Base-by-base conservation (phyloP, 345 rosid species). In the Cardamine resedifolia region DNA sequence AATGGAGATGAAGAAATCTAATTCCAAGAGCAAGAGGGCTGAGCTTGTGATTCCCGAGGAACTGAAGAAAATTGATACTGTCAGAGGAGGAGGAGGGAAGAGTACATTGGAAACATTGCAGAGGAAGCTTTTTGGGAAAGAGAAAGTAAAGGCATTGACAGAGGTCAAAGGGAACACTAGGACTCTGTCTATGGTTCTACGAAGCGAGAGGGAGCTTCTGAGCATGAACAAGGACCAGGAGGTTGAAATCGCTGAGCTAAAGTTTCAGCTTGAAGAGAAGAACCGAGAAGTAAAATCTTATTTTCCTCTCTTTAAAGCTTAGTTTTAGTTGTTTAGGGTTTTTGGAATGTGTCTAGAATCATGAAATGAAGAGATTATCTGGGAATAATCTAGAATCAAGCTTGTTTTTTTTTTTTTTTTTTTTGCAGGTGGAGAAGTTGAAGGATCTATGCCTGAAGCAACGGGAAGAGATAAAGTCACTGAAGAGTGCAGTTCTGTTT, bases 121-220 rank as follows among this genome's bases (percentile, higher is more conserved):
- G 79, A 80, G 83, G 83, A 93, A 93, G 81, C 78, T 93, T 41
- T 93, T 93, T 18, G 96, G 97, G 77, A 77, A 84, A 75, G 79
- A 81, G 78, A 82, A 84, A 58, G 79, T 76, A 26, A 93, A 87
- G 80, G 88, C 93, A 3, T 64, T 94, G 80, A 82, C 80, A 3
- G 98, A 91, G 73, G 86, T 87, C 14, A 93, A 87, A 34, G 88
- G 84, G 66, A 86, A 82, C 44, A 82, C 97, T 6, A 88, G 93
- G 83, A 91, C 96, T 6, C 64, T 94, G 71, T 93, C 93, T 10
- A 91, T 89, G 98, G 96, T 94, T 61, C 72, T 94, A 64, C 81
- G 92, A 76, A 87, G 97, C 59, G 99, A 89, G 74, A 88, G 96
- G 68, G 96, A 88, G 91, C 97, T 91, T 11, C 71, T 89, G 78